Base-by-base conservation (phyloP, 805 yeast species). In the Danielozyma ontarioensis region DNA sequence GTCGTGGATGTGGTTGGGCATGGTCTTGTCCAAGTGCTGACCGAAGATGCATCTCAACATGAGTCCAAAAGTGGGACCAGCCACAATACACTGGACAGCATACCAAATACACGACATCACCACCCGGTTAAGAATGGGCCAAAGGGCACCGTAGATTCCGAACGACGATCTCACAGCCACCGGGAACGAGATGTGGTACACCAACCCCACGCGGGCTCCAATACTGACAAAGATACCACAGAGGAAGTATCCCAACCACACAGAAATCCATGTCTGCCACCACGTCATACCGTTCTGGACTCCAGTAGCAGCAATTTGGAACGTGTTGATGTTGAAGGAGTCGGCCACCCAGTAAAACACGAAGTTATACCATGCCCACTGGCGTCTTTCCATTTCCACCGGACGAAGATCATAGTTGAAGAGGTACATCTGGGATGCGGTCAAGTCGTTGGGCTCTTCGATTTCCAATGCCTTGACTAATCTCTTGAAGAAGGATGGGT, bases 201-300 rank as follows among this genome's bases (percentile, higher is more conserved):
- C 72, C 12, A 87, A 71, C 45, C 96, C 96, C 33, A 84, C 74
- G 46, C 95, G 68, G 15, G 94, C 83, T 13, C 83, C 70, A n/a
- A 78, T 51, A 4, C 76, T 72, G 22, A 88, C 81, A 45, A 86
- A 84, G 1, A 71, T 45, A 40, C 83, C 93, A 40, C 84, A 77
- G 29, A 83, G 57, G 13, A 68, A 51, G 56, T 87, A 87, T 5
- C 96, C 96, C 13, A 87, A 41, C 93, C 95, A 85, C 17, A 87
- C 93, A 1, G 93, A 75, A 25, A 87, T 61, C 94, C 95, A 87
- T 10, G 83, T 78, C 52, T 80, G 88, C 94, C 95, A 87, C 95
- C 95, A 86, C 13, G 80, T 74, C 59, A 87, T 62, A 8, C 93
- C 93, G 34, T 70, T 66, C 36, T 83, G 80, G 23, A 65, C 59